A percentile compares a stretch with the other conserved stretches of the same genome.
These are phyloP conservation scores for Phytophthora crassamura DNA, from an alignment of 352 stramenopile species.

Conservation along the genomic window DNA sequence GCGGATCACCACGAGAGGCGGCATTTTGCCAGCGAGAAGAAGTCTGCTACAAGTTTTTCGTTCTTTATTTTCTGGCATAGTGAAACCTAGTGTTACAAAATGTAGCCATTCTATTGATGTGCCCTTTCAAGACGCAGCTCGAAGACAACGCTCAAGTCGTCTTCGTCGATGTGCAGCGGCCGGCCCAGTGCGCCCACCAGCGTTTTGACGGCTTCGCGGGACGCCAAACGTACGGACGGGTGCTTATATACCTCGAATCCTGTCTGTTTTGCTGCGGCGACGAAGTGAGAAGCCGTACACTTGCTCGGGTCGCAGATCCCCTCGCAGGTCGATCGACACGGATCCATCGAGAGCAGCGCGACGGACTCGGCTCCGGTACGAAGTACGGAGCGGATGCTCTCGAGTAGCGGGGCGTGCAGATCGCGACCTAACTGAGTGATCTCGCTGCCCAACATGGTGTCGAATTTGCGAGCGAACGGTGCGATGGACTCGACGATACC, in stretches of 20 bases:
- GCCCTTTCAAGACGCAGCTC: conserved; percentile 42
- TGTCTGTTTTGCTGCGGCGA: conserved; percentile 36
- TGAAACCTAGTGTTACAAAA: conserved; percentile 5
- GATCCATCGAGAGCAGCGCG: conserved; percentile 67
- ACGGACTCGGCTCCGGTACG: conserved; percentile 32
- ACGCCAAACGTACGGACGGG: conserved; percentile 40
- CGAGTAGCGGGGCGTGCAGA: conserved; percentile 47
- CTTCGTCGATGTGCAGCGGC: conserved; percentile 49
- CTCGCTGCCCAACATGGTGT: conserved; percentile 67
- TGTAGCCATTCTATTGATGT: conserved; percentile 28
- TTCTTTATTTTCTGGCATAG: conserved; percentile 16
- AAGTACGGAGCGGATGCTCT: conserved; percentile 48
- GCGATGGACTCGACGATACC: conserved; percentile 33
- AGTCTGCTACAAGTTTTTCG: conserved; percentile 7
- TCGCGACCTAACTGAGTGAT: conserved; percentile 60
- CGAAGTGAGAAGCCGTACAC: conserved; percentile 66
- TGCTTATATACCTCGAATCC: conserved; percentile 55
- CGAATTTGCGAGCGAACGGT: conserved; percentile 47
- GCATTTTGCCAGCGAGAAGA: conserved; percentile 39
- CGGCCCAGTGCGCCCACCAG: conserved; percentile 55
- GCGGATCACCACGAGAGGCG: conserved; percentile 77
- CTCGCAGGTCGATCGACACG: conserved; percentile 43
- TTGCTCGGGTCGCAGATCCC: conserved; percentile 51
- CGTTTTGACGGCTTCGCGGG: conserved; percentile 31
- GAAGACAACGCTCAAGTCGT: conserved; percentile 64